Conservation (phyloP, 805 yeast genomes). For the Candida wancherniae region DNA sequence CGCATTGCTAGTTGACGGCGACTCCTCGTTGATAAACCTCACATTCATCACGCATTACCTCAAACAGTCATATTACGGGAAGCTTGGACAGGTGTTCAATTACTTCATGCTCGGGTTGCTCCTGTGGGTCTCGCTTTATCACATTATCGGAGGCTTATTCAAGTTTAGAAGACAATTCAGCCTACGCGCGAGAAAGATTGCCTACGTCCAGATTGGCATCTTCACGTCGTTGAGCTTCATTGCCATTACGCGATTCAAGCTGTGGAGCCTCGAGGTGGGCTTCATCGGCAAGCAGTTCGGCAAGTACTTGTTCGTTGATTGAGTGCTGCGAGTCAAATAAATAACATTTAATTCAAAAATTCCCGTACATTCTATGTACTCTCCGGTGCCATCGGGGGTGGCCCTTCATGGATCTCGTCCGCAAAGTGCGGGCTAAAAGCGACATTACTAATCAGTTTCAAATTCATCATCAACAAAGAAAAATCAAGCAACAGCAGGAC, state of each 20-base stretch:
- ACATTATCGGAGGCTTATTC: constrained; percentile 49
- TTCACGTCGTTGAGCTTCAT: constrained; percentile 33
- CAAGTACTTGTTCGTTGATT: constrained; percentile 19
- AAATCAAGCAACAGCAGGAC: constrained; percentile 23
- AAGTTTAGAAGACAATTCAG: constrained; percentile 41
- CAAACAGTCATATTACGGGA: constrained; percentile 11
- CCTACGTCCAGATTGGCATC: constrained; percentile 39
- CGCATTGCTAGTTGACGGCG: constrained; percentile 60
- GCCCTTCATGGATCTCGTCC: no score
- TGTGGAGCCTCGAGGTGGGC: constrained; percentile 21
- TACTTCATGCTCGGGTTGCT: constrained; percentile 14
- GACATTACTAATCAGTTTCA: no score
- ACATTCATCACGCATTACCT: constrained; percentile 41
- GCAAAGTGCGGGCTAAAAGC: no score
- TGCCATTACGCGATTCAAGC: constrained; percentile 29
- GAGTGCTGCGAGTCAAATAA: constrained; percentile 1
- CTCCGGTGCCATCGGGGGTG: no score
- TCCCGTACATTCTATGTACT: no score
- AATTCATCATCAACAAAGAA: no score
- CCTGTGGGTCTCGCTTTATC: constrained; percentile 40
- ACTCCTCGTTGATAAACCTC: constrained; percentile 51
- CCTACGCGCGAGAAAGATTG: constrained; percentile 36
- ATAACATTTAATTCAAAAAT: constrained; percentile 1
- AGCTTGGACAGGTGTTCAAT: constrained; percentile 11
- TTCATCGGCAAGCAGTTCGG: constrained; percentile 27